Conservation (phyloP, 1,284 basidiomycete species). For the Porodaedalea pini region DNA sequence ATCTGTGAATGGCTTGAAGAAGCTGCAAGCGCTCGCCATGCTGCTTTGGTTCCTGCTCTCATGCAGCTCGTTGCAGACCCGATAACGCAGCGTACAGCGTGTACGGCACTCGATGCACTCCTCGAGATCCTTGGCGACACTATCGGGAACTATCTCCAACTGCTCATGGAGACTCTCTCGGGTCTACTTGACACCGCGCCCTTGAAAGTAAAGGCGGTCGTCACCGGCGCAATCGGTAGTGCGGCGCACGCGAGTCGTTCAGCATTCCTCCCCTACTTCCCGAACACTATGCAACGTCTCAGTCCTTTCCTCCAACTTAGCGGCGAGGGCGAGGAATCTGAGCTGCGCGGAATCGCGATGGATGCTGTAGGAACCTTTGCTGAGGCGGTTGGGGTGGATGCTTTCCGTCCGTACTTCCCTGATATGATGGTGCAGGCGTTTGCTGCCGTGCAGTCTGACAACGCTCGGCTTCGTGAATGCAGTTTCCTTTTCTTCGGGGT, state of each 20-base stretch:
- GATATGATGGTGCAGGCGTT: constrained; percentile 97
- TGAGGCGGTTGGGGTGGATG: constrained; percentile 92
- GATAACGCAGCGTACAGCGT: constrained; percentile 87
- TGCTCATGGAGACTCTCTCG: constrained; percentile 94
- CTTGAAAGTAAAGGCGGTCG: constrained; percentile 87
- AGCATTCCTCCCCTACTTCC: constrained; percentile 93
- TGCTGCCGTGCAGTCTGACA: constrained; percentile 85
- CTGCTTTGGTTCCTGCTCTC: constrained; percentile 83
- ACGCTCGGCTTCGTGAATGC: constrained; percentile 88
- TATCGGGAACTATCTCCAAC: constrained; percentile 86
- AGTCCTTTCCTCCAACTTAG: constrained; percentile 81
- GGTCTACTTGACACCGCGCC: constrained; percentile 87
- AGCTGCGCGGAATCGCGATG: constrained; percentile 96
- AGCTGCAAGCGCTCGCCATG: constrained; percentile 85
- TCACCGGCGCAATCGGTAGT: constrained; percentile 97
- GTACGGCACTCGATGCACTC: constrained; percentile 94
- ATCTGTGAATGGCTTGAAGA: constrained; percentile 98
- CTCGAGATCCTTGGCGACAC: constrained; percentile 90
- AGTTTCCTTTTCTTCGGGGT: constrained; percentile 99
- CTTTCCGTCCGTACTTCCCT: constrained; percentile 93
- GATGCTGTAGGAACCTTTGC: constrained; percentile 98
- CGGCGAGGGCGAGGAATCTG: constrained; percentile 85
- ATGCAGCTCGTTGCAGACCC: constrained; percentile 89
- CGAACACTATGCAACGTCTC: constrained; percentile 86
- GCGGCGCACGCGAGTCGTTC: constrained; percentile 97